Base-by-base conservation (phyloP, 164 flowering plant species). In the Dillenia turbinata region DNA sequence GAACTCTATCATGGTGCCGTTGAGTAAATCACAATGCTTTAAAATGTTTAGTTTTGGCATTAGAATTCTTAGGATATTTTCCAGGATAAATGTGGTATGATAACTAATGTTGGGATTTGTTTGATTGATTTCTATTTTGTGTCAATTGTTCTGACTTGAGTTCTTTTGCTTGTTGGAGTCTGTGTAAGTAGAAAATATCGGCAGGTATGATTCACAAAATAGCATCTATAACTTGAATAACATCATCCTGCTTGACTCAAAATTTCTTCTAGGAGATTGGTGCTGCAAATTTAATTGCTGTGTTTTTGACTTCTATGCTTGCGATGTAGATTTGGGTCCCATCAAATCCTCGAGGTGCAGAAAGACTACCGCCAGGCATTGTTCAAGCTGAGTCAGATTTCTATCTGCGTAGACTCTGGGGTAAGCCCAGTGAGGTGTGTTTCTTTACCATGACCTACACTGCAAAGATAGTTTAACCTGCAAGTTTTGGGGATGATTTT, bases 261-360 rank as follows among this genome's bases (percentile, higher is more conserved):
- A 6, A n/a, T 61, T 24, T 15, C 17, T 33, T 33, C 40, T 33
- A 33, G 40, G 40, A 33, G 40, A 33, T 33, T 33, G 40, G 40
- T 33, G 40, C 40, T 33, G 22, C 22, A 19, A 19, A 19, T 19
- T 19, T 19, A 19, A 13, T 14, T 64, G 19, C 49, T 46, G 49
- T 19, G 26, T 17, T 10, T 17, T 44, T 62, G 13, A 40, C 40
- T 64, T 48, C 26, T 56, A 16, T 73, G 54, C 47, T 63, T 67
- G 44, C 71, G 59, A 46, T 69, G 62, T 79, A 91, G 97, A 87
- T 89, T 52, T 91, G 92, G 90, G 88, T 79, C 49, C 85, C 90
- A 54, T 74, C 89, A 67, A 94, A 91, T 81, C 99, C 99, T 51
- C 83, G 83, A 64, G 99, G 99, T 46, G 93, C 99, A 54, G 97